A percentile compares a stretch with the other conserved stretches of the same genome.
Conservation (phyloP, 257 asterid species). For the Jacaranda mimosifolia region DNA sequence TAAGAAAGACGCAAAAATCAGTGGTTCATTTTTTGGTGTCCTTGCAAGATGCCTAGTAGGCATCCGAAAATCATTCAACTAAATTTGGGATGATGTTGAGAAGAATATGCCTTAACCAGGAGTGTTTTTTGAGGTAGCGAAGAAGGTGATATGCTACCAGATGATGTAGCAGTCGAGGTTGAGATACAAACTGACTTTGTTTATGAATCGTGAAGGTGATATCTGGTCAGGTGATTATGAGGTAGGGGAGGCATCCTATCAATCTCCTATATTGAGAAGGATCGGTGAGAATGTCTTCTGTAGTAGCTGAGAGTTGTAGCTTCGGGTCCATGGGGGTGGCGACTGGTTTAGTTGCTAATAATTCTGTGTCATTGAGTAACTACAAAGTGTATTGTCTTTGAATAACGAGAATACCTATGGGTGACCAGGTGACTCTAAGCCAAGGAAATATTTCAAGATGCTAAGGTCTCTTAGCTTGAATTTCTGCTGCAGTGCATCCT, state of each 20-base stretch:
- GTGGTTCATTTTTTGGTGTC: not conserved
- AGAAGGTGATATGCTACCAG: too few species aligned
- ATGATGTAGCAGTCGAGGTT: too few species aligned
- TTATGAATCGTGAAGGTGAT: not conserved
- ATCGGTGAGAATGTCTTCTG: too few species aligned
- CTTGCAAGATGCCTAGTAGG: not conserved
- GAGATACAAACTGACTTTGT: not conserved
- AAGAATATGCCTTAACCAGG: not conserved
- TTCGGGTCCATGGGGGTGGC: not conserved
- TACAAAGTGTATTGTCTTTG: not conserved
- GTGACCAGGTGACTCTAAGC: not conserved
- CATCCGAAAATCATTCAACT: not conserved
- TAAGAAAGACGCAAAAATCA: not conserved
- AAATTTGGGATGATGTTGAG: not conserved
- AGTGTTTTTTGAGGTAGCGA: too few species aligned
- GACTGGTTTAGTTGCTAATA: not conserved
- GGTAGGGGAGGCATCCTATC: not conserved
- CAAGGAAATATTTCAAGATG: not conserved
- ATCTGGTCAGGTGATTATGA: not conserved
- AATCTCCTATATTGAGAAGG: not conserved
- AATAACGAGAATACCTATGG: not conserved
- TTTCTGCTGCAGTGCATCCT: not conserved
- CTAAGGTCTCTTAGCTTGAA: not conserved
- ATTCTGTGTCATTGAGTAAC: not conserved
- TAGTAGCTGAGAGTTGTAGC: not conserved